Base-by-base conservation (phyloP, 805 yeast genomes). In the Komagataella pastoris region DNA sequence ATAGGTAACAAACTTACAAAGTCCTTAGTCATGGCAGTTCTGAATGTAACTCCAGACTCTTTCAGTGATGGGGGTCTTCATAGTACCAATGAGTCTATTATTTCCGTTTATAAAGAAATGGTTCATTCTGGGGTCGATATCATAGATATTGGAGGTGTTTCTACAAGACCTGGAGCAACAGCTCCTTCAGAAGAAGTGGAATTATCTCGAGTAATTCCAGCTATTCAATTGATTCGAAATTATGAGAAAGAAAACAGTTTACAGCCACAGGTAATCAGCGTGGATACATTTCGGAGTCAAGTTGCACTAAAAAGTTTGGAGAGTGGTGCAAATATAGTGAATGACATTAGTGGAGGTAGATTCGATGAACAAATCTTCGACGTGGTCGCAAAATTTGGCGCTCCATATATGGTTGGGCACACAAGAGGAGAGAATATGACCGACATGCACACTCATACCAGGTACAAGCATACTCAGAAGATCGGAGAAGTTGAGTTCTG, bases 11-110 rank as follows among this genome's bases (percentile, higher is more conserved):
- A 69, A 30, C 40, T 30, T 3, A 62, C 71, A 6, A 68, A 67
- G n/a, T 88, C 97, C 0, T 66, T 73, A 50, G 62, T 89, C 47
- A 93, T 93, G 99, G 93, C 88, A 1, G 83, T 93, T 49, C 66
- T 93, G 56, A 93, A 93, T 60, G 75, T 85, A 18, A 93, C 99
- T 0, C 96, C 97, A 0, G 97, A 93, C 65, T 89, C 97, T 1
- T 93, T 93, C 63, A 86, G 96, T 47, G 99, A 93, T 65, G 98
- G 96, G 2, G 88, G 93, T 1, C 61, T 61, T 17, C 61, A 70
- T 30, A 59, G 59, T 44, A 17, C 17, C 6, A n/a, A 23, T 21
- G 48, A 24, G 17, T 59, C 69, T 1, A 61, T 70, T 6, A 44
- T 73, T 0, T 73, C 67, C 0, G 65, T 66, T 8, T 72, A 81